Percentiles rank a stretch among this genome's conserved stretches.
phyloP scores from a whole-genome alignment of 2,329 filamentous ascomycete genomes.

The Pezicula carpinea region DNA sequence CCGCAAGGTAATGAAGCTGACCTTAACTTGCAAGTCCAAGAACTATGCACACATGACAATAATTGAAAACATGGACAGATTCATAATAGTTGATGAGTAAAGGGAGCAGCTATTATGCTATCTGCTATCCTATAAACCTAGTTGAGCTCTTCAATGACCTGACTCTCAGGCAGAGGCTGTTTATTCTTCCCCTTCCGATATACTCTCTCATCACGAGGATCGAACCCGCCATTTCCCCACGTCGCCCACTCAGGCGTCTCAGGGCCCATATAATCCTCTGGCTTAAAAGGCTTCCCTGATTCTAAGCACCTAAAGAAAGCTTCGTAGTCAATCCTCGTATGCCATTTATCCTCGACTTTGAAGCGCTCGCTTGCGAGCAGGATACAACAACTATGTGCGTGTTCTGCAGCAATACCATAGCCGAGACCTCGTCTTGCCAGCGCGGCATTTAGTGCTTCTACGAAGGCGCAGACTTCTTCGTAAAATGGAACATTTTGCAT shows the following conservation, averaged over 20 bases:
- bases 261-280: slow-evolving; percentile 85
- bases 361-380: slow-evolving; percentile 82
- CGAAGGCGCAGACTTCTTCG: slow-evolving; percentile 81
- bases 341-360: slow-evolving; percentile 72
- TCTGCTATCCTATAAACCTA: background rate
- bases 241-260: slow-evolving; percentile 90
- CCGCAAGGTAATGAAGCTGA: too few relatives aligned
- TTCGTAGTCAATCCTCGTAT: slow-evolving; percentile 86
- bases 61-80: too few relatives aligned
- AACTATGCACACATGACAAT: too few relatives aligned
- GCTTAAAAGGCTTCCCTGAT: slow-evolving; percentile 62
- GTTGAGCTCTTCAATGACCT: slow-evolving; percentile 6
- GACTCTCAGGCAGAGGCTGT: slow-evolving; percentile 17
- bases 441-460: slow-evolving; percentile 66
- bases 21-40: too few relatives aligned
- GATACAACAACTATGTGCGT: slow-evolving; percentile 91
- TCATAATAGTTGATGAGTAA: too few relatives aligned
- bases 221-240: slow-evolving; percentile 93
- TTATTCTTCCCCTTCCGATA: slow-evolving; percentile 71
- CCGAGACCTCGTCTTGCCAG: slow-evolving; percentile 65
- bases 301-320: slow-evolving; percentile 83
- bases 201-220: slow-evolving; percentile 83
- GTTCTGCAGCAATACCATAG: slow-evolving; percentile 92
- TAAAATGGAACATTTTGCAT: slow-evolving; percentile 99
- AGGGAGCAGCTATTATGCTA: too few relatives aligned